Percentiles rank a stretch among this genome's conserved stretches.
phyloP scores from a whole-genome alignment of 257 asterid species.

The Lavandula angustifolia region DNA sequence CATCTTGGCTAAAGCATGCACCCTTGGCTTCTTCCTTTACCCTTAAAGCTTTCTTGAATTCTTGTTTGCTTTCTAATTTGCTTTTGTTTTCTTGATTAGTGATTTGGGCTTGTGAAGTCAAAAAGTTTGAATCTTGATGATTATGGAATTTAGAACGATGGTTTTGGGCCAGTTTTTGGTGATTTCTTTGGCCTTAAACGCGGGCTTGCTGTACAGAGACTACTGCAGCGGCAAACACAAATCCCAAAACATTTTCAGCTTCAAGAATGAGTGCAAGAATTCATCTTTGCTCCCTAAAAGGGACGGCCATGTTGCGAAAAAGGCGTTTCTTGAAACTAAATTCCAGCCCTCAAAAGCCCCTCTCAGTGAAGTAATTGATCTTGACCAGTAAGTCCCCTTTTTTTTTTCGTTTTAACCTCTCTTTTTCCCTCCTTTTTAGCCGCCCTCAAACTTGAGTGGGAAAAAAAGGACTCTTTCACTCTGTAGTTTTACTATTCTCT shows the following conservation, averaged over 20 bases:
- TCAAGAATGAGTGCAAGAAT: conserved; percentile 39
- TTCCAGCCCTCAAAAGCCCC: conserved; percentile 33
- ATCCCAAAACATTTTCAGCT: conserved; percentile 38
- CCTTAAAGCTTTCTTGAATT: background rate
- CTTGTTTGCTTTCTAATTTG: background rate
- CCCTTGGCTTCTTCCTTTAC: conserved; percentile 10
- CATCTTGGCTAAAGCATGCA: conserved; percentile 33
- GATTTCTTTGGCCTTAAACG: conserved; percentile 54
- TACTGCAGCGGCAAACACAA: conserved; percentile 44
- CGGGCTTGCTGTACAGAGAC: conserved; percentile 55
- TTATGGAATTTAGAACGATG: conserved; percentile 43
- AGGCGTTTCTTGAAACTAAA: conserved; percentile 37
- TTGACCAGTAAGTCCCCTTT: conserved; percentile 35
- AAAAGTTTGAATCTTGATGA: background rate
- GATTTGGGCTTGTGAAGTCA: conserved; percentile 15
- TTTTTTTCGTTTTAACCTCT: background rate
- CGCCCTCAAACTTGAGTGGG: conserved; percentile 20
- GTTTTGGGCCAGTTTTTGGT: conserved; percentile 56
- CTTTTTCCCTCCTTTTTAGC: no score
- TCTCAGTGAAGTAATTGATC: conserved; percentile 50
- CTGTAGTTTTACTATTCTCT: conserved; percentile 33
- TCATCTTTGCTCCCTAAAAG: conserved; percentile 34
- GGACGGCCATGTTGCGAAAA: conserved; percentile 36
- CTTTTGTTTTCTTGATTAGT: conserved; percentile 20
- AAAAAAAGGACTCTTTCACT: conserved; percentile 20